Evolutionary conservation across 495 filamentous ascomycete genomes (phyloP).

Genomic region (Tuber brumale): DNA sequence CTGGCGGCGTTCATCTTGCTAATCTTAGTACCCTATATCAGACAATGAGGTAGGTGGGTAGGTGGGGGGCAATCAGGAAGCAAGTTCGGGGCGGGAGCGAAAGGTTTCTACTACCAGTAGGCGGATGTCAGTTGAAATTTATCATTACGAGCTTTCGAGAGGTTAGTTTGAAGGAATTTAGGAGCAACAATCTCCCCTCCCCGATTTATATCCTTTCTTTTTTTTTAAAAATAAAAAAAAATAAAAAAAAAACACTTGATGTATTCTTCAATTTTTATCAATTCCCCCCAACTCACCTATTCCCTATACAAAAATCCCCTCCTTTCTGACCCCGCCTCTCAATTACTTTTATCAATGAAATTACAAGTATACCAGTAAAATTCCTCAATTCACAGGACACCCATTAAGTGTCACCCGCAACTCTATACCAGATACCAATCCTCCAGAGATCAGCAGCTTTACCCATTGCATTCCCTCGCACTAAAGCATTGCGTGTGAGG

Average conservation of each 20-base stretch:
- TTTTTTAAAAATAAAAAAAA: background rate
- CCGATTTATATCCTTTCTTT: background rate
- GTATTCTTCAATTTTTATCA: background rate
- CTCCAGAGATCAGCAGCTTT: background rate
- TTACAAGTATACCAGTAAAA: background rate
- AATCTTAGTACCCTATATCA: background rate
- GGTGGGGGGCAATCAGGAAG: background rate
- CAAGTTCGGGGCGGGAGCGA: background rate
- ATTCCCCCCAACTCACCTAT: background rate
- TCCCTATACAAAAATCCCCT: background rate
- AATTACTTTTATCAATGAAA: background rate
- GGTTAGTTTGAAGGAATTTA: background rate
- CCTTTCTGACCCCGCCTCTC: background rate
- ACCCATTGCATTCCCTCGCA: background rate
- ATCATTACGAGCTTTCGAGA: background rate
- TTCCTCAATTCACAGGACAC: background rate
- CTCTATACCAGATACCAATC: background rate
- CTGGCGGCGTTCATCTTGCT: background rate
- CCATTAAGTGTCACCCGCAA: background rate
- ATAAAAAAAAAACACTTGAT: background rate
- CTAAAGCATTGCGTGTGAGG: too few relatives aligned
- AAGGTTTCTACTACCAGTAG: background rate
- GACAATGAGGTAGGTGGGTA: background rate
- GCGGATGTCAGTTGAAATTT: background rate
- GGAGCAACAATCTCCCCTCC: background rate